phyloP scores from a whole-genome alignment of 805 yeast species.

The Lipomyces kockii region DNA sequence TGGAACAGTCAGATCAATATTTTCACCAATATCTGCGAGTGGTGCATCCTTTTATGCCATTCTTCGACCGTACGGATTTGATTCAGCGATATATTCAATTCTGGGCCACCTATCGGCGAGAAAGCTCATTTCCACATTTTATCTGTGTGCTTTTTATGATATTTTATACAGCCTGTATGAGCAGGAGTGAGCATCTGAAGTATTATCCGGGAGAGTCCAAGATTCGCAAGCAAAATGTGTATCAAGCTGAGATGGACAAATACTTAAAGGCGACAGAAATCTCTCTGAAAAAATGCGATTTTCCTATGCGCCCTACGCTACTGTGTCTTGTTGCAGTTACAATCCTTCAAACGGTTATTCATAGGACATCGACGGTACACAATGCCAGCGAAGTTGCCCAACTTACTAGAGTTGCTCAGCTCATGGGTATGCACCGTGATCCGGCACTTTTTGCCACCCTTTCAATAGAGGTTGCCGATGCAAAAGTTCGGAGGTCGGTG shows the following conservation, averaged over 20 bases:
- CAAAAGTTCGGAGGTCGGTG: slow-evolving; percentile 14
- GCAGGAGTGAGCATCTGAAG: slow-evolving; percentile 19
- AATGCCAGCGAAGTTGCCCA: slow-evolving; percentile 20
- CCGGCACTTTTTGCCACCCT: slow-evolving; percentile 17
- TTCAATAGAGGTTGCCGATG: background rate
- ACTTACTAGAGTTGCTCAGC: slow-evolving; percentile 23
- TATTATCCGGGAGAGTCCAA: slow-evolving; percentile 12
- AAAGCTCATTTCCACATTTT: slow-evolving; percentile 8
- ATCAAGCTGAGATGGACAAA: slow-evolving; percentile 13
- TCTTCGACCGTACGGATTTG: slow-evolving; percentile 19
- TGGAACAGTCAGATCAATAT: slow-evolving; percentile 10
- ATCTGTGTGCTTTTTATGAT: slow-evolving; percentile 19
- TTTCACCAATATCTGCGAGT: slow-evolving; percentile 15
- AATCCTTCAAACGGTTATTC: slow-evolving; percentile 16
- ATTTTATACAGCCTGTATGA: slow-evolving; percentile 18
- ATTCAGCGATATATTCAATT: slow-evolving; percentile 18
- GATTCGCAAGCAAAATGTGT: slow-evolving; percentile 3
- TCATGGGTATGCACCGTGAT: slow-evolving; percentile 32
- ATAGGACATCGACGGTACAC: slow-evolving; percentile 6
- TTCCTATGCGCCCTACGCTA: slow-evolving; percentile 20
- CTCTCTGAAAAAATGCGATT: slow-evolving; percentile 11
- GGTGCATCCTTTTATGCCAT: slow-evolving; percentile 25
- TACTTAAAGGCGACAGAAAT: slow-evolving; percentile 19
- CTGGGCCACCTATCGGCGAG: slow-evolving; percentile 16
- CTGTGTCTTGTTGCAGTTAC: slow-evolving; percentile 21